These are phyloP conservation scores for Coniosporium uncinatum DNA, from an alignment of 2,329 filamentous ascomycete species.

Conservation along the genomic window DNA sequence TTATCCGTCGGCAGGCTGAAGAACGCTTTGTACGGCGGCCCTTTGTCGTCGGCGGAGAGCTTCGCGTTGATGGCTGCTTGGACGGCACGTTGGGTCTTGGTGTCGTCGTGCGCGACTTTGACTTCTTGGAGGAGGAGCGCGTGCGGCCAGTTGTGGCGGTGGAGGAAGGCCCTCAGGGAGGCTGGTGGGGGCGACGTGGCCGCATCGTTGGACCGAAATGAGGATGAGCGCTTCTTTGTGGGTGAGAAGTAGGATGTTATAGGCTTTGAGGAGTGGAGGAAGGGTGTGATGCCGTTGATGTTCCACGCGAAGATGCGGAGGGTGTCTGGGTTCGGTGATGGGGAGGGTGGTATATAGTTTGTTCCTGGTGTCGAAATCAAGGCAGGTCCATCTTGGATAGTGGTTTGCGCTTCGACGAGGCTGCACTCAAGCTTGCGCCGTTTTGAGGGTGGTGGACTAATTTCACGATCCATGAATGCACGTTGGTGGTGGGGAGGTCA, in stretches of 20 bases:
- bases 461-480: slow-evolving; percentile 15
- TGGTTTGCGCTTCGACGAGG: too few relatives aligned
- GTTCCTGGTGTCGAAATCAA: background rate
- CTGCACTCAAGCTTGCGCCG: too few relatives aligned
- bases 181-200: slow-evolving; percentile 7
- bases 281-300: slow-evolving; percentile 38
- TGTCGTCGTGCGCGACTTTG: slow-evolving; percentile 36
- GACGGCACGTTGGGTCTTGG: slow-evolving; percentile 29
- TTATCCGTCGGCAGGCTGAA: slow-evolving; percentile 42
- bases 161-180: slow-evolving; percentile 35
- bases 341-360: background rate
- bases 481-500: too few relatives aligned
- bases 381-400: background rate
- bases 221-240: too few relatives aligned
- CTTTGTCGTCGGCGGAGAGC: slow-evolving; percentile 10
- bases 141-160: slow-evolving; percentile 35
- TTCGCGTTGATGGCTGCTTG: slow-evolving; percentile 24
- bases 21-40: slow-evolving; percentile 33
- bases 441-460: slow-evolving; percentile 18
- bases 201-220: slow-evolving; percentile 8
- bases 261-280: slow-evolving; percentile 26
- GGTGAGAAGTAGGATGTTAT: slow-evolving; percentile 32
- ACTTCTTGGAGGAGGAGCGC: slow-evolving; percentile 43
- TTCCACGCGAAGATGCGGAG: slow-evolving; percentile 41
- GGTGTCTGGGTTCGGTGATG: slow-evolving; percentile 4